These are phyloP conservation scores for Termitomyces sp. DNA, from an alignment of 768 basidiomycete species.

Conservation along the genomic window DNA sequence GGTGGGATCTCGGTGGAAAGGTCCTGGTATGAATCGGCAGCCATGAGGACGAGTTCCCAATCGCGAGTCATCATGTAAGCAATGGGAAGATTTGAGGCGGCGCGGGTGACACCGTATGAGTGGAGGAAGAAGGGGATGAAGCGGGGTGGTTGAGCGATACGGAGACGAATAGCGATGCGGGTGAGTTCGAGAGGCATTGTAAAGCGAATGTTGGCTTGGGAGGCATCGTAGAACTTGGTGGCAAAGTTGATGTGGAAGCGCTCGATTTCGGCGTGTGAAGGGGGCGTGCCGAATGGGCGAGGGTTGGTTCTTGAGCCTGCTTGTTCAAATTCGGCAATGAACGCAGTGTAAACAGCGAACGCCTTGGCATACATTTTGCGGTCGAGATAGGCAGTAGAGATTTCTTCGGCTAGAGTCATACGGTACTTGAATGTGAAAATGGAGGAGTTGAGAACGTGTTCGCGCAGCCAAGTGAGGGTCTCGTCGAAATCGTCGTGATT, in stretches of 20 bases:
- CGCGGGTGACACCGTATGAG: conserved; percentile 35
- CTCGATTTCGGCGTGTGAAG: conserved; percentile 13
- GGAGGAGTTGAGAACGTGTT: not conserved
- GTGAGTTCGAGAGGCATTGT: conserved; percentile 26
- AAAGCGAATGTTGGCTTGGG: conserved; percentile 19
- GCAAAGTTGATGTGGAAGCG: conserved; percentile 17
- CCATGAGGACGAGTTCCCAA: conserved; percentile 42
- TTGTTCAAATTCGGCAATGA: conserved; percentile 3
- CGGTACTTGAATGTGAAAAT: not conserved
- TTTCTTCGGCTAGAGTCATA: conserved; percentile 13
- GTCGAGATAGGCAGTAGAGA: conserved; percentile 24
- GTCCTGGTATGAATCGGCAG: conserved; percentile 31
- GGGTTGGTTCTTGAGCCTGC: not conserved
- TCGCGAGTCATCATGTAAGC: conserved; percentile 31
- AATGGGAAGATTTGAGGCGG: conserved; percentile 18
- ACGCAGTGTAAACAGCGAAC: conserved; percentile 11
- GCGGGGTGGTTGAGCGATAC: conserved; percentile 25
- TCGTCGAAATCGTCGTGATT: conserved; percentile 13
- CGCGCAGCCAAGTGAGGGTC: conserved; percentile 19
- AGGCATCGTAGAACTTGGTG: conserved; percentile 18
- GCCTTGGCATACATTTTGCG: conserved; percentile 25
- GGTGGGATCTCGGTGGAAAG: conserved; percentile 20
- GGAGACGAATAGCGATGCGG: conserved; percentile 26
- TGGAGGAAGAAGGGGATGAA: conserved; percentile 37
- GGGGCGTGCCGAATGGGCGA: not conserved